These are phyloP conservation scores for Jatropha multifida DNA, from an alignment of 441 rosid species.

Conservation along the genomic window DNA sequence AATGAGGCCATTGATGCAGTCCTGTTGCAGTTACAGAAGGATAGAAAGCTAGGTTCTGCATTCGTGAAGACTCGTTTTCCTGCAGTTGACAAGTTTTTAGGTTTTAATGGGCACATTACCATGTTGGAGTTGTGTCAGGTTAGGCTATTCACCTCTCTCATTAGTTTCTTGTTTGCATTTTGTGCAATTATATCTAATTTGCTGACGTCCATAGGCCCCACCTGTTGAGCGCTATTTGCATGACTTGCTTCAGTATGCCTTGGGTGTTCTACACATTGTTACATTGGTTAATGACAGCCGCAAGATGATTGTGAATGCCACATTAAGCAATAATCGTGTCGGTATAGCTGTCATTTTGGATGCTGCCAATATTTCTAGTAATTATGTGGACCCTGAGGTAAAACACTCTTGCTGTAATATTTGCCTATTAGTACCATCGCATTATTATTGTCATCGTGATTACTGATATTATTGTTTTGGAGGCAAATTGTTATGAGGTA, in stretches of 20 bases:
- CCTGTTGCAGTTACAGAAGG: conserved; percentile 89
- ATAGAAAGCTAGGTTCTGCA: conserved; percentile 88
- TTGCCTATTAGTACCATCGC: not conserved
- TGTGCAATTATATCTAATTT: conserved; percentile 17
- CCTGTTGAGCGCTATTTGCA: conserved; percentile 97
- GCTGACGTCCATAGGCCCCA: conserved; percentile 65
- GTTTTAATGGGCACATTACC: conserved; percentile 82
- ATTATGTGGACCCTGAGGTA: conserved; percentile 96
- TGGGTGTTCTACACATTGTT: conserved; percentile 95
- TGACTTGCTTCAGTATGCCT: conserved; percentile 93
- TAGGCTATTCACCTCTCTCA: conserved; percentile 21
- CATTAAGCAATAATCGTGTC: conserved; percentile 85
- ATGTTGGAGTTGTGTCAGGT: conserved; percentile 98
- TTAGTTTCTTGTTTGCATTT: conserved; percentile 3
- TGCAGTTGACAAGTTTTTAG: conserved; percentile 76
- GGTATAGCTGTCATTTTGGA: conserved; percentile 95
- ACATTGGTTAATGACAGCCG: conserved; percentile 87
- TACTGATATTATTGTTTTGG: not conserved
- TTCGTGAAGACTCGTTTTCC: conserved; percentile 91
- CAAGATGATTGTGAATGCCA: conserved; percentile 82
- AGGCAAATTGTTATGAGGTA: not conserved
- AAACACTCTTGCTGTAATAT: conserved; percentile 10
- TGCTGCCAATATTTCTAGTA: conserved; percentile 83
- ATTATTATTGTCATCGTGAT: not conserved
- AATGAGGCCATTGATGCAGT: conserved; percentile 96